These are phyloP conservation scores for Fusarium pseudonygamai DNA, from an alignment of 2,329 filamentous ascomycete species.

Conservation along the genomic window DNA sequence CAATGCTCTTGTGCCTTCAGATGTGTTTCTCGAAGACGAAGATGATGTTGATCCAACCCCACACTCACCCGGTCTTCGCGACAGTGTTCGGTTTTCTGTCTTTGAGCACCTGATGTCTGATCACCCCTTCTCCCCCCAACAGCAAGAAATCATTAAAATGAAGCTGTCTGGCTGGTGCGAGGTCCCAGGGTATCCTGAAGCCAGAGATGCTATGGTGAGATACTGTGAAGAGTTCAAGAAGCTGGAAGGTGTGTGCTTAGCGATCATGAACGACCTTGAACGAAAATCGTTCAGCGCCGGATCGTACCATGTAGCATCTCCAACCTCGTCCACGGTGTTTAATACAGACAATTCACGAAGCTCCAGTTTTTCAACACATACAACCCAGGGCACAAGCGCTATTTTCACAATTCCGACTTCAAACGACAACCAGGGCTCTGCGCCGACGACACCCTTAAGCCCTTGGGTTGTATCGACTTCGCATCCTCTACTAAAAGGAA, in stretches of 20 bases:
- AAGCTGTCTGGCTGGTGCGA: slow-evolving; percentile 49
- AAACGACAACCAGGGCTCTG: not conserved
- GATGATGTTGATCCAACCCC: slow-evolving; percentile 43
- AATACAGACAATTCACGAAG: slow-evolving; percentile 13
- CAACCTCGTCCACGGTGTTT: slow-evolving; percentile 17
- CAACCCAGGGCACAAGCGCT: slow-evolving; percentile 3
- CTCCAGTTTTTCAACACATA: slow-evolving; percentile 1
- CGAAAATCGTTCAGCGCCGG: not conserved
- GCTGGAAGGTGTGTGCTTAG: slow-evolving; percentile 45
- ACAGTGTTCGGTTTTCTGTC: slow-evolving; percentile 49
- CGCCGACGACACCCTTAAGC: not conserved
- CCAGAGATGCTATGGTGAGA: slow-evolving; percentile 43
- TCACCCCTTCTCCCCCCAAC: slow-evolving; percentile 27
- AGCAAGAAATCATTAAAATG: slow-evolving; percentile 41
- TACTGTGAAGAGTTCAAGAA: slow-evolving; percentile 50
- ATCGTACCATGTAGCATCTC: not conserved
- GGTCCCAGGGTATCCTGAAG: slow-evolving; percentile 44
- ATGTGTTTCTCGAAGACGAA: slow-evolving; percentile 29
- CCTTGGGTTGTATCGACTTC: slow-evolving; percentile 23
- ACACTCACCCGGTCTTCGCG: slow-evolving; percentile 46
- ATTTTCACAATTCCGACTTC: slow-evolving; percentile 14
- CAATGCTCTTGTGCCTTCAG: slow-evolving; percentile 49
- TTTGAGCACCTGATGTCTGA: slow-evolving; percentile 48
- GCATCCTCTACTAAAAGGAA: slow-evolving; percentile 56
- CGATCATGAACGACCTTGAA: slow-evolving; percentile 35